These are phyloP conservation scores for Prunus fruticosa DNA, from an alignment of 306 rosid genomes.

Conservation along the genomic window DNA sequence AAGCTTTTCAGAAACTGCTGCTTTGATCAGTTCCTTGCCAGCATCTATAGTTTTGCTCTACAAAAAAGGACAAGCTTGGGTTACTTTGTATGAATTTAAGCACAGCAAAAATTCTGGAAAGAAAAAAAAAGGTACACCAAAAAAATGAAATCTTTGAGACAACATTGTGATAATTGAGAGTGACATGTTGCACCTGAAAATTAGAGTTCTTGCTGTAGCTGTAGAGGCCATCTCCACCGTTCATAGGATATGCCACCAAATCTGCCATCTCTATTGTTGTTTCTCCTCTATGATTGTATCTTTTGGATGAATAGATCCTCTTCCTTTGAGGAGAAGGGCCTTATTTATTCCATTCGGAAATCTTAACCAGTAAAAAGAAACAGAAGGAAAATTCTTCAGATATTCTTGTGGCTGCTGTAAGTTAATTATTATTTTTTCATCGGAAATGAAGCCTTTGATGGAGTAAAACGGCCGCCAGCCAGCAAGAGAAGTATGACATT, in stretches of 20 bases:
- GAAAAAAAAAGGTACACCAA: too few species aligned
- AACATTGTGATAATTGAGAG: background rate
- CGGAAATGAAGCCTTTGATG: background rate
- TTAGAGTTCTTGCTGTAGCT: conserved; percentile 7
- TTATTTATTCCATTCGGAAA: background rate
- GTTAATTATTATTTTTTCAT: background rate
- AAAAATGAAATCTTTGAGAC: background rate
- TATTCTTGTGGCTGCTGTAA: too few species aligned
- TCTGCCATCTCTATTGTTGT: background rate
- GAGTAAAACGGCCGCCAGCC: background rate
- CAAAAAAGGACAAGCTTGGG: background rate
- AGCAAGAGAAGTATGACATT: too few species aligned
- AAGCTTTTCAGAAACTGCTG: conserved; percentile 23
- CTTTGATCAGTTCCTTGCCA: conserved; percentile 17
- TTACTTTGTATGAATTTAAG: background rate
- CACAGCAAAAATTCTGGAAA: too few species aligned
- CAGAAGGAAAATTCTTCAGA: background rate
- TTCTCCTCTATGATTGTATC: background rate
- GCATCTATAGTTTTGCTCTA: conserved; percentile 9
- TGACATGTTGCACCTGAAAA: conserved; percentile 1
- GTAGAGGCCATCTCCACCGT: conserved; percentile 4
- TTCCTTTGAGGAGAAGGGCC: background rate
- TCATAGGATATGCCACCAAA: background rate
- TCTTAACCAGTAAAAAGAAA: background rate
- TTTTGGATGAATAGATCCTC: background rate